Percentiles rank a stretch among this genome's conserved stretches.
phyloP scores from a whole-genome alignment of 1,284 basidiomycete genomes.

The Ustilago loliicola region DNA sequence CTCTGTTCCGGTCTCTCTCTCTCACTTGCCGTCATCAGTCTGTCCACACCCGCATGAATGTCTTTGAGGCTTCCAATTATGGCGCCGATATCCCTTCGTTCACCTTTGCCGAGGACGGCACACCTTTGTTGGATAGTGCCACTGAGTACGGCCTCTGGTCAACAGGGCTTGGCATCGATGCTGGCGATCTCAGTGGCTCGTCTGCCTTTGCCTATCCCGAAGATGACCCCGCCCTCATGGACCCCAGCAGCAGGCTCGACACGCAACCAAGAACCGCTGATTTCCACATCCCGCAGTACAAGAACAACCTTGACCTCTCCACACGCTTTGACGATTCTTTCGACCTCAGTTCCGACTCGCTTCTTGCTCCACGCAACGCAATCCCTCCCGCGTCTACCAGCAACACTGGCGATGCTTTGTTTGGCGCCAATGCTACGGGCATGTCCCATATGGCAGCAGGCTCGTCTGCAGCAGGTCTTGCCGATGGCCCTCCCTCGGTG shows the following conservation, averaged over 20 bases:
- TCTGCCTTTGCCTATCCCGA: constrained; percentile 30
- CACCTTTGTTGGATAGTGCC: constrained; percentile 30
- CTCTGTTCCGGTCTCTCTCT: background rate
- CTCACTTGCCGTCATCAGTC: constrained; percentile 46
- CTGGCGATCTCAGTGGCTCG: constrained; percentile 17
- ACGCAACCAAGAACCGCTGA: constrained; percentile 39
- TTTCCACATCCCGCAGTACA: constrained; percentile 19
- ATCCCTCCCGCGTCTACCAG: constrained; percentile 1
- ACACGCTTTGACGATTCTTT: constrained; percentile 25
- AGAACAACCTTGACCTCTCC: constrained; percentile 16
- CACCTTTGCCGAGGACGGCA: constrained; percentile 38
- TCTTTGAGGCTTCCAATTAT: constrained; percentile 55
- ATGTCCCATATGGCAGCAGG: constrained; percentile 11
- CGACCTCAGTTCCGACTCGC: constrained; percentile 19
- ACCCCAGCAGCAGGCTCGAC: constrained; percentile 26
- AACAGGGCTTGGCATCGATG: constrained; percentile 25
- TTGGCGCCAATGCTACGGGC: constrained; percentile 6
- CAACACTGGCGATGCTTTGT: constrained; percentile 10
- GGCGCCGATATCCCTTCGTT: constrained; percentile 32
- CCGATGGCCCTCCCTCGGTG: constrained; percentile 34
- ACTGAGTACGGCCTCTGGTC: constrained; percentile 45
- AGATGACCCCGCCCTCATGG: constrained; percentile 23
- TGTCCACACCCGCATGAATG: constrained; percentile 63
- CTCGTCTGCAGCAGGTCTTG: constrained; percentile 17
- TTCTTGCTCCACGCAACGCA: constrained; percentile 15